phyloP scores from a whole-genome alignment of 2,329 filamentous ascomycete species.

The Penicillium brasilianum region DNA sequence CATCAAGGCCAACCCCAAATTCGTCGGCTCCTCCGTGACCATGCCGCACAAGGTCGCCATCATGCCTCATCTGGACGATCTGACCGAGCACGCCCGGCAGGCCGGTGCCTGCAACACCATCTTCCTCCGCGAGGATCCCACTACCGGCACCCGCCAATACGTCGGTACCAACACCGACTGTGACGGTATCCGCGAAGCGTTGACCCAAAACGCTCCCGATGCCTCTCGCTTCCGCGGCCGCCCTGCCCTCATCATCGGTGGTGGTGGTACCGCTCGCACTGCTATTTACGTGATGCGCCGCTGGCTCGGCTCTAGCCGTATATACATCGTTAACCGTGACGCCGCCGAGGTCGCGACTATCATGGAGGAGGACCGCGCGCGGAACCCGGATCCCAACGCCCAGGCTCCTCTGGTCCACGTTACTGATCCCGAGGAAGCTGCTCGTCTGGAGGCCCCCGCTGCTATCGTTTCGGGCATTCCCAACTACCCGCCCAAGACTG shows the following conservation, averaged over 20 bases:
- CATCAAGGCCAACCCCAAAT: conserved; percentile 46
- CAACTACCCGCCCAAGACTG: conserved; percentile 71
- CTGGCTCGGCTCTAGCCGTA: conserved; percentile 68
- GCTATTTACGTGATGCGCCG: conserved; percentile 76
- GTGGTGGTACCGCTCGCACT: conserved; percentile 77
- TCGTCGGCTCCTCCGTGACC: conserved; percentile 71
- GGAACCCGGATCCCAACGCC: conserved; percentile 46
- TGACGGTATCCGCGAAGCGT: conserved; percentile 75
- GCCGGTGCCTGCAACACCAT: conserved; percentile 83
- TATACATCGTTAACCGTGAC: conserved; percentile 81
- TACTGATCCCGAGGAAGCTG: conserved; percentile 64
- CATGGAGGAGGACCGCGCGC: conserved; percentile 66
- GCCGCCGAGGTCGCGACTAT: conserved; percentile 69
- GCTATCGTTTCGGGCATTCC: conserved; percentile 77
- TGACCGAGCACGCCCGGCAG: conserved; percentile 73
- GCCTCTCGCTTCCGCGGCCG: conserved; percentile 49
- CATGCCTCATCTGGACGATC: conserved; percentile 71
- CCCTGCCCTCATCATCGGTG: conserved; percentile 75
- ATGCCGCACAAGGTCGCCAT: conserved; percentile 86
- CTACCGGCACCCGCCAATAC: conserved; percentile 56
- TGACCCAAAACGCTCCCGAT: conserved; percentile 58
- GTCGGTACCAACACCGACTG: conserved; percentile 84
- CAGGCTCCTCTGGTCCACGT: conserved; percentile 64
- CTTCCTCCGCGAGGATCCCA: conserved; percentile 59
- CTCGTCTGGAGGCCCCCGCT: conserved; percentile 62